Evolutionary conservation across 2,329 filamentous ascomycete species (phyloP).

Genomic region (Thielaviopsis punctulata): DNA sequence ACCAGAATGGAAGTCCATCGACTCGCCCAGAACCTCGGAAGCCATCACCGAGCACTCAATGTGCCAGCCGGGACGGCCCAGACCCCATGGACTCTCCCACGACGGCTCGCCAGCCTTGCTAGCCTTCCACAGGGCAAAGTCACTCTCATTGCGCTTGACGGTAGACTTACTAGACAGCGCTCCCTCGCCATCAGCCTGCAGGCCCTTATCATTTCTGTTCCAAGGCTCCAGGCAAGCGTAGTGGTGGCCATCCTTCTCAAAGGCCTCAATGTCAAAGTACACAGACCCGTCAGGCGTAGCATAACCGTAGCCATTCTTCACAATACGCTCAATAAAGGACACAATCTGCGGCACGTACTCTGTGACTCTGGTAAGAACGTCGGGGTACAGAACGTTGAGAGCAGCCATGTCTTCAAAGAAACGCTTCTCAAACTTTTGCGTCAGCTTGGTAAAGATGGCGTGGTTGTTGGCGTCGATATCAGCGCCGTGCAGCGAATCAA

Average conservation of each 20-base stretch:
- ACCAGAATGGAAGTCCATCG: conserved; percentile 86
- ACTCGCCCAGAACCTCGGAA: conserved; percentile 64
- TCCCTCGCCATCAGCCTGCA: conserved; percentile 81
- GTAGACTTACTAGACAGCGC: conserved; percentile 46
- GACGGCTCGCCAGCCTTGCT: conserved; percentile 82
- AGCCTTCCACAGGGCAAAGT: conserved; percentile 90
- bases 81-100: conserved; percentile 78
- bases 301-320: conserved; percentile 77
- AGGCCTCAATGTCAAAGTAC: conserved; percentile 81
- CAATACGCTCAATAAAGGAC: conserved; percentile 64
- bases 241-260: conserved; percentile 66
- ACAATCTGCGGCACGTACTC: conserved; percentile 83
- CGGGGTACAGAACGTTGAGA: conserved; percentile 69
- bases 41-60: conserved; percentile 97
- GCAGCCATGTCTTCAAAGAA: conserved; percentile 80
- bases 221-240: conserved; percentile 78
- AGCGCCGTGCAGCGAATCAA: conserved; percentile 53
- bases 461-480: conserved; percentile 44
- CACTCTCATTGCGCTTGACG: conserved; percentile 57
- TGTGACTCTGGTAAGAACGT: conserved; percentile 75
- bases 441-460: conserved; percentile 71
- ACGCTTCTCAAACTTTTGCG: conserved; percentile 67
- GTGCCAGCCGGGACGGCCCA: conserved; percentile 83
- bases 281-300: conserved; percentile 59
- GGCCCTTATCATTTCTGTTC: conserved; percentile 64